phyloP scores from a whole-genome alignment of 2,329 filamentous ascomycete genomes.

The Aspergillus caelatus region DNA sequence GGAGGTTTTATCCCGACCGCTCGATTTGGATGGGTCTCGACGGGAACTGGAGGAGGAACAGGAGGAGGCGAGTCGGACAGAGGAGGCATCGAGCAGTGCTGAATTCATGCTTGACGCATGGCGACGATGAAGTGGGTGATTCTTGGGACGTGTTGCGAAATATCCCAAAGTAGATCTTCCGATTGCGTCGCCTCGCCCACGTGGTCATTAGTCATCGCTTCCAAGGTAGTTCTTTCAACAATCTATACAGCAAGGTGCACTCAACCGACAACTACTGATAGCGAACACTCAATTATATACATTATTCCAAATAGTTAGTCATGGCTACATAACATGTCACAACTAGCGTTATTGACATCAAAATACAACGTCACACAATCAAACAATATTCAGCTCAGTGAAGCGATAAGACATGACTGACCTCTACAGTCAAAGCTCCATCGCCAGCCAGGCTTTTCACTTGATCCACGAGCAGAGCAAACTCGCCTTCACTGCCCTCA shows the following conservation, averaged over 20 bases:
- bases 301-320: background rate
- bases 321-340: background rate
- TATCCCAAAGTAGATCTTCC: background rate
- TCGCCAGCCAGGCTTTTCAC: constrained; percentile 1
- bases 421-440: constrained; percentile 12
- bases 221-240: background rate
- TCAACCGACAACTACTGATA: too few species aligned
- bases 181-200: constrained; percentile 6
- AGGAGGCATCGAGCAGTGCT: constrained; percentile 36
- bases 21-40: constrained; percentile 51
- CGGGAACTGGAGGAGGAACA: constrained; percentile 48
- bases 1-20: constrained; percentile 39
- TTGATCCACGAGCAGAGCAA: constrained; percentile 22
- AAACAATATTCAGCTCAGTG: background rate
- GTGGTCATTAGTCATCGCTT: constrained; percentile 15
- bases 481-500: constrained; percentile 25
- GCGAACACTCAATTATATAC: background rate
- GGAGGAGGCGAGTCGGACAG: constrained; percentile 38
- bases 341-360: background rate
- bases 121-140: constrained; percentile 12
- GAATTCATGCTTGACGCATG: constrained; percentile 35
- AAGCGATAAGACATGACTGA: constrained; percentile 11
- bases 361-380: background rate
- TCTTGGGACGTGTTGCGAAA: background rate
- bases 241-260: background rate